These are phyloP conservation scores for Geotrichum histeridarum DNA, from an alignment of 1,139 yeast species.

Conservation along the genomic window DNA sequence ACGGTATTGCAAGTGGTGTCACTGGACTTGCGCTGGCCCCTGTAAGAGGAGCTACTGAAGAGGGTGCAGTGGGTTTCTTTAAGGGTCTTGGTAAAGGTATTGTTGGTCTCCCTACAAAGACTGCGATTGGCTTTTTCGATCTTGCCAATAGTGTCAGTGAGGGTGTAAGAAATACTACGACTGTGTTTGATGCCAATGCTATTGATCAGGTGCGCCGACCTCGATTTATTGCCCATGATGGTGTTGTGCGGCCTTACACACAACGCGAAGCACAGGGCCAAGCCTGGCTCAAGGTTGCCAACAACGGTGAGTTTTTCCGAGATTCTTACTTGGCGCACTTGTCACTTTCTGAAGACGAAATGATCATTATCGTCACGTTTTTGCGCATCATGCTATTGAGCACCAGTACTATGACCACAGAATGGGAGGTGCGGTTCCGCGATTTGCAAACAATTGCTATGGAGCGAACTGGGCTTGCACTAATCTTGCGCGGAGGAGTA, in stretches of 20 bases:
- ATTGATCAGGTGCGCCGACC: slow-evolving; percentile 81
- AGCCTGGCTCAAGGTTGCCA: slow-evolving; percentile 77
- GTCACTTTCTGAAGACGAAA: slow-evolving; percentile 67
- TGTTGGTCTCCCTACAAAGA: slow-evolving; percentile 90
- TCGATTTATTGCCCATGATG: slow-evolving; percentile 63
- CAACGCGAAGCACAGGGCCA: slow-evolving; percentile 91
- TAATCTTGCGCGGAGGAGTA: slow-evolving; percentile 54
- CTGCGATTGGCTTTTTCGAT: slow-evolving; percentile 92
- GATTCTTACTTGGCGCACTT: slow-evolving; percentile 85
- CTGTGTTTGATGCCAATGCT: slow-evolving; percentile 78
- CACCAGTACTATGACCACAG: slow-evolving; percentile 53
- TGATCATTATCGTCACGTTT: slow-evolving; percentile 71
- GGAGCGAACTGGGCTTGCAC: slow-evolving; percentile 73
- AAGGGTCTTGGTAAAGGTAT: slow-evolving; percentile 93
- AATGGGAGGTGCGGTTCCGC: slow-evolving; percentile 63
- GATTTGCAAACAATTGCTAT: slow-evolving; percentile 63
- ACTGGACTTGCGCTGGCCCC: slow-evolving; percentile 91
- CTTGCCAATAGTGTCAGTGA: slow-evolving; percentile 89
- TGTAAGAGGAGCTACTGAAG: slow-evolving; percentile 75
- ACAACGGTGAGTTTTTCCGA: slow-evolving; percentile 68
- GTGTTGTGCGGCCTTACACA: slow-evolving; percentile 68
- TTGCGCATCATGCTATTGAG: slow-evolving; percentile 64
- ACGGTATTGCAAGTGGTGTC: slow-evolving; percentile 81
- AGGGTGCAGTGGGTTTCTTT: slow-evolving; percentile 87
- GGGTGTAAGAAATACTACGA: slow-evolving; percentile 88